A percentile compares a stretch with the other conserved stretches of the same genome.
Conservation (phyloP, 2,329 filamentous ascomycete species). For the Trichoderma endophyticum region DNA sequence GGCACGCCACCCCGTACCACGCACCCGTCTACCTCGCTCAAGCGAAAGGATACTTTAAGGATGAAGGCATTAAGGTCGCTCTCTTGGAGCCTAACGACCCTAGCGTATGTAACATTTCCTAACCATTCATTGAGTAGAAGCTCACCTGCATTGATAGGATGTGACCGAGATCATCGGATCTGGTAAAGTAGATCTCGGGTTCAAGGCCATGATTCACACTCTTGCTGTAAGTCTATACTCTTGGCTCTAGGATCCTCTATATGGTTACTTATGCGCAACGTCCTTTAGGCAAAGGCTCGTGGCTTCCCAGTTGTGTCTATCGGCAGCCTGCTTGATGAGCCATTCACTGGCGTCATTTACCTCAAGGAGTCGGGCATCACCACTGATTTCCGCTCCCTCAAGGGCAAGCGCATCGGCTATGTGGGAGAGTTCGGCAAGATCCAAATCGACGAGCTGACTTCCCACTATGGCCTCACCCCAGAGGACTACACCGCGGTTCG, state of each 20-base stretch:
- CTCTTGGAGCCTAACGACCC: constrained; percentile 77
- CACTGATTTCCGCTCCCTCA: constrained; percentile 69
- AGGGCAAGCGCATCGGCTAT: constrained; percentile 74
- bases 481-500: constrained; percentile 72
- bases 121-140: neutral
- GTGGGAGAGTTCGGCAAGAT: constrained; percentile 82
- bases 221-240: constrained; percentile 54
- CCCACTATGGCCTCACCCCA: constrained; percentile 71
- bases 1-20: constrained; percentile 80
- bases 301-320: constrained; percentile 70
- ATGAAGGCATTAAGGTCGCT: constrained; percentile 74
- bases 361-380: constrained; percentile 73
- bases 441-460: constrained; percentile 77
- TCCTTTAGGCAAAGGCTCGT: constrained; percentile 64
- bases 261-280: neutral
- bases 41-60: constrained; percentile 69
- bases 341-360: constrained; percentile 76
- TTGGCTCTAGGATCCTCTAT: neutral
- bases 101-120: constrained; percentile 45
- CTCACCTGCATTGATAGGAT: constrained; percentile 46
- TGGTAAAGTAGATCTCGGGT: constrained; percentile 72
- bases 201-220: constrained; percentile 83
- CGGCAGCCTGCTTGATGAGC: constrained; percentile 73
- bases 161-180: constrained; percentile 78
- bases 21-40: constrained; percentile 75